phyloP scores from a whole-genome alignment of 257 asterid species.

The Knoxia roxburghii region DNA sequence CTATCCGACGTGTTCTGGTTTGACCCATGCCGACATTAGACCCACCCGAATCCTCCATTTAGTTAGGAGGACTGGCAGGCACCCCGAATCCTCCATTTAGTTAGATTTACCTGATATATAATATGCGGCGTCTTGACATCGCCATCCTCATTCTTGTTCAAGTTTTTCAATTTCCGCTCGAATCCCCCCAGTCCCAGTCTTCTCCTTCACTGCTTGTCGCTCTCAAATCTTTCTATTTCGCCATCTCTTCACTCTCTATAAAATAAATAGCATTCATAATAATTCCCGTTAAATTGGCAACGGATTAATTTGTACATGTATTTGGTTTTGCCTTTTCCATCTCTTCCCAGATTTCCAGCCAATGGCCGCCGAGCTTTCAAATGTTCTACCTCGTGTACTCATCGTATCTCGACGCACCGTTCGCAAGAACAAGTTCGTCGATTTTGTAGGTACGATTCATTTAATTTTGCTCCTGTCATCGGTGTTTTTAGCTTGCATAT shows the following conservation, averaged over 20 bases:
- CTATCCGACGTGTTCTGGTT: slow-evolving; percentile 5
- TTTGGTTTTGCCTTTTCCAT: background rate
- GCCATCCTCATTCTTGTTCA: too few species aligned
- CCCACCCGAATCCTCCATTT: too few species aligned
- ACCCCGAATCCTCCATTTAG: too few species aligned
- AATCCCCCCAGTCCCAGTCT: background rate
- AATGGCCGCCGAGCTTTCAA: slow-evolving; percentile 46
- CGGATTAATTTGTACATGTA: background rate
- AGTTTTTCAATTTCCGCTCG: background rate
- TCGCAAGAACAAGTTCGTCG: slow-evolving; percentile 67
- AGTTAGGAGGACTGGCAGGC: too few species aligned
- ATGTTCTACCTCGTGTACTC: slow-evolving; percentile 55
- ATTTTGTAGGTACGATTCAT: slow-evolving; percentile 44
- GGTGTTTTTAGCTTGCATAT: background rate
- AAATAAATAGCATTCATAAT: background rate
- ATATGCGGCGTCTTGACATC: too few species aligned
- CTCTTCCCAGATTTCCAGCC: background rate
- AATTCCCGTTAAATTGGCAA: background rate
- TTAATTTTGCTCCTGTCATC: background rate
- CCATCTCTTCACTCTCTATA: background rate
- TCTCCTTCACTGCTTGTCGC: background rate
- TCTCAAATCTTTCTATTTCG: background rate
- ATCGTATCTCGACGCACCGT: slow-evolving; percentile 57
- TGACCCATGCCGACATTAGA: background rate
- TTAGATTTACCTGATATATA: too few species aligned